Conservation (phyloP, 2,329 filamentous ascomycete genomes). For the Akanthomyces muscarius region DNA sequence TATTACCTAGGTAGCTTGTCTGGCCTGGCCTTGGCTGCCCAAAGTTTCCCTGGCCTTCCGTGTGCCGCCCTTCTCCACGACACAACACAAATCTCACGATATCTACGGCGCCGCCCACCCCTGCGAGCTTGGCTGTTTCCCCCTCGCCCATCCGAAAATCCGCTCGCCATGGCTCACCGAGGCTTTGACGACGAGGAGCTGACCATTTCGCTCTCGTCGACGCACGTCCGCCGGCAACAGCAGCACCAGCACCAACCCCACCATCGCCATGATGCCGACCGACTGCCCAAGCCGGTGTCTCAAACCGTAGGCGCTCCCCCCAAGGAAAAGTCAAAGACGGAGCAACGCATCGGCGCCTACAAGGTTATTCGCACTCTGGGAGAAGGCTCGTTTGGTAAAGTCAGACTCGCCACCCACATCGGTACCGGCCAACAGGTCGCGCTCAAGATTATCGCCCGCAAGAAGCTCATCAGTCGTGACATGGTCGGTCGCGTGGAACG, state of each 20-base stretch:
- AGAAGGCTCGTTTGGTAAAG: conserved; percentile 97
- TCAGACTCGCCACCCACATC: conserved; percentile 91
- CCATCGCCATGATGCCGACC: conserved; percentile 22
- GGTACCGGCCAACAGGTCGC: conserved; percentile 93
- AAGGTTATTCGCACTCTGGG: conserved; percentile 85
- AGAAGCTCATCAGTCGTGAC: conserved; percentile 93
- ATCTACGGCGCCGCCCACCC: not conserved
- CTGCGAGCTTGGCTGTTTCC: not conserved
- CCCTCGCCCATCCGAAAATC: not conserved
- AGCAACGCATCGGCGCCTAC: conserved; percentile 88
- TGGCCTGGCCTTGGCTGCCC: conserved; percentile 5
- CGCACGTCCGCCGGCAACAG: conserved; percentile 54
- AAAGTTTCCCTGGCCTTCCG: not conserved
- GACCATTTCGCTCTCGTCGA: conserved; percentile 68
- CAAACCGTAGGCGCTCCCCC: conserved; percentile 28
- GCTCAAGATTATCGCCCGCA: conserved; percentile 94
- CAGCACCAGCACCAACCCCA: conserved; percentile 25
- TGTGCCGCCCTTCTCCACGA: conserved; percentile 8
- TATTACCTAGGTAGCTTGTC: not conserved
- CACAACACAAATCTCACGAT: conserved; percentile 12
- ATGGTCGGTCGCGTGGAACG: conserved; percentile 97
- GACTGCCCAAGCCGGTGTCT: conserved; percentile 25
- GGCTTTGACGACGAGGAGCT: conserved; percentile 78
- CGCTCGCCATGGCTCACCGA: conserved; percentile 45
- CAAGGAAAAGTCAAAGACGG: conserved; percentile 54